phyloP scores from a whole-genome alignment of 108 stramenopile genomes.

The Pseudonitzschia delicatissima region DNA sequence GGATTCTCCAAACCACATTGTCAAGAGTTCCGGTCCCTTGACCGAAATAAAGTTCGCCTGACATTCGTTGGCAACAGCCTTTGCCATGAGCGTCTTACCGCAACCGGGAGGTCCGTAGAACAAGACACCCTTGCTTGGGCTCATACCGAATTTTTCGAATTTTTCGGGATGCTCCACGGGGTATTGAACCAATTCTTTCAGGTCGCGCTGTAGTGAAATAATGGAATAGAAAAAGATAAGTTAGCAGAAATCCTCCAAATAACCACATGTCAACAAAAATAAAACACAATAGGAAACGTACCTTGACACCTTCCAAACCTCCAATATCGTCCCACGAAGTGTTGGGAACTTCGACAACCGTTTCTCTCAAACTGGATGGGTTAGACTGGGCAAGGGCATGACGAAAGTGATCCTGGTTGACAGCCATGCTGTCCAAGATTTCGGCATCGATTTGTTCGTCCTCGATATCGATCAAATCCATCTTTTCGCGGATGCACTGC shows the following conservation, averaged over 20 bases:
- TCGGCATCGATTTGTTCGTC: conserved; percentile 99
- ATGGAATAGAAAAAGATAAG: not conserved
- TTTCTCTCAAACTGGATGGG: conserved; percentile 97
- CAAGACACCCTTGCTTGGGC: conserved; percentile 95
- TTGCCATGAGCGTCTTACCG: conserved; percentile 99
- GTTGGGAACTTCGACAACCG: conserved; percentile 99
- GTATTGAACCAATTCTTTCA: conserved; percentile 99
- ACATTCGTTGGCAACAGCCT: conserved; percentile 99
- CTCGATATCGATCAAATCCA: conserved; percentile 99
- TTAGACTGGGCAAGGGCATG: conserved; percentile 95
- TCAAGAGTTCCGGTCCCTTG: conserved; percentile 99
- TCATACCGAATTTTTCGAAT: conserved; percentile 99
- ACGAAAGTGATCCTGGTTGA: conserved; percentile 98
- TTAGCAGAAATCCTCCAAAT: not conserved
- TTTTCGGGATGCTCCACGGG: conserved; percentile 99
- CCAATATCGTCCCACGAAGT: conserved; percentile 99
- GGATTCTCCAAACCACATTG: conserved; percentile 99
- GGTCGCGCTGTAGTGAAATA: conserved; percentile 79
- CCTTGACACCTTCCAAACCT: conserved; percentile 96
- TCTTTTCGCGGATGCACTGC: conserved; percentile 99
- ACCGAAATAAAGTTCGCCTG: conserved; percentile 98
- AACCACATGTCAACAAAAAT: not conserved
- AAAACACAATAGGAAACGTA: conserved; percentile 29
- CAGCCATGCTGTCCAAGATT: conserved; percentile 98
- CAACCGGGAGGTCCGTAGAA: conserved; percentile 99